Percentiles rank a stretch among this genome's conserved stretches.
Conservation (phyloP, 805 yeast species). For the Sugiyamaella chiloensis region DNA sequence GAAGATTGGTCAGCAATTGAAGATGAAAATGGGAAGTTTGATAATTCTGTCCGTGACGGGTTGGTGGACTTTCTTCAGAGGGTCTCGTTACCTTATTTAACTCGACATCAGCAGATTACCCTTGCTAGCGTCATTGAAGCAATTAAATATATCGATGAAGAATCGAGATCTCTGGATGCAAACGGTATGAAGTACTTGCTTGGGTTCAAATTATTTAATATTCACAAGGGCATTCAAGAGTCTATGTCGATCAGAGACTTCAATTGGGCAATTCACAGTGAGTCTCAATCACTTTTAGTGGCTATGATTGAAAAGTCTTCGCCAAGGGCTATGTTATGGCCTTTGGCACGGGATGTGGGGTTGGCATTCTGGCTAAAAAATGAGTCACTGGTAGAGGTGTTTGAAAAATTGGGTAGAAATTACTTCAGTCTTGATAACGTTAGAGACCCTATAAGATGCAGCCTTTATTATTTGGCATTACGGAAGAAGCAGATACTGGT, state of each 20-base stretch:
- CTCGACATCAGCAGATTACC: conserved; percentile 90
- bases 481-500: conserved; percentile 70
- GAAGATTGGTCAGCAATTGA: conserved; percentile 4
- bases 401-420: conserved; percentile 70
- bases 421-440: conserved; percentile 57
- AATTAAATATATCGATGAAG: conserved; percentile 51
- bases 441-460: conserved; percentile 70
- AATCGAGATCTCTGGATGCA: conserved; percentile 45
- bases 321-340: conserved; percentile 55
- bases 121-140: conserved; percentile 67
- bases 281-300: conserved; percentile 65
- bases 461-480: conserved; percentile 75
- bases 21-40: conserved; percentile 8
- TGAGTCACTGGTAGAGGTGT: conserved; percentile 44
- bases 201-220: conserved; percentile 64
- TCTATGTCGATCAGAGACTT: conserved; percentile 74
- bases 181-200: conserved; percentile 71
- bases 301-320: conserved; percentile 36
- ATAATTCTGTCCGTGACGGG: conserved; percentile 29
- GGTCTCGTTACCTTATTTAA: conserved; percentile 69
- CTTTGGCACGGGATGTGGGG: conserved; percentile 54
- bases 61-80: conserved; percentile 60
- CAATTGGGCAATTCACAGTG: conserved; percentile 84
- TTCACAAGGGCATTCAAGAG: conserved; percentile 49
- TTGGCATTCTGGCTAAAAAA: conserved; percentile 67